Conservation (phyloP, 2,329 filamentous ascomycete genomes). For the Colletotrichum sp. region DNA sequence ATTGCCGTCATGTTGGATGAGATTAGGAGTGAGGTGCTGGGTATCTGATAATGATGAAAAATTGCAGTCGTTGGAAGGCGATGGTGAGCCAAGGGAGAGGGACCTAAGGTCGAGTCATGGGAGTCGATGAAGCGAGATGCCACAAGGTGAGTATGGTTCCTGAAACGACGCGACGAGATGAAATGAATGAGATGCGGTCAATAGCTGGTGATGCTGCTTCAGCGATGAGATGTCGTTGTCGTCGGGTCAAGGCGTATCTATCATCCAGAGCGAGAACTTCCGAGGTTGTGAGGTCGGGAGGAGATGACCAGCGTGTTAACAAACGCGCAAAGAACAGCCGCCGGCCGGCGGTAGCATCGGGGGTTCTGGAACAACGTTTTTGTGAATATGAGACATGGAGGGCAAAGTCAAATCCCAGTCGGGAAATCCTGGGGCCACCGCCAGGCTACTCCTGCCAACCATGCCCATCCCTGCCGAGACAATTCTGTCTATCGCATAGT, state of each 20-base stretch:
- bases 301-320: neutral
- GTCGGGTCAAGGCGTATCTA: neutral
- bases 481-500: neutral
- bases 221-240: neutral
- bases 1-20: neutral
- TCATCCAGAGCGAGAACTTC: neutral
- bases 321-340: neutral
- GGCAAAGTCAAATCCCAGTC: neutral
- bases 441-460: neutral
- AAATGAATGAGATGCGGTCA: neutral
- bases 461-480: neutral
- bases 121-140: neutral
- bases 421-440: neutral
- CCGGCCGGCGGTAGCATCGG: neutral
- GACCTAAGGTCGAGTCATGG: neutral
- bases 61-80: neutral
- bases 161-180: neutral
- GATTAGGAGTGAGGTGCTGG: neutral
- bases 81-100: neutral
- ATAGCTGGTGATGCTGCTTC: neutral
- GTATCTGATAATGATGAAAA: neutral
- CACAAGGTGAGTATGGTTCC: neutral
- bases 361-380: neutral
- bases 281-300: neutral
- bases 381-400: neutral